Percentiles rank a stretch among this genome's conserved stretches.
These are phyloP conservation scores for Ceratobasidium sp. DNA, from an alignment of 1,284 basidiomycete species.

Conservation along the genomic window DNA sequence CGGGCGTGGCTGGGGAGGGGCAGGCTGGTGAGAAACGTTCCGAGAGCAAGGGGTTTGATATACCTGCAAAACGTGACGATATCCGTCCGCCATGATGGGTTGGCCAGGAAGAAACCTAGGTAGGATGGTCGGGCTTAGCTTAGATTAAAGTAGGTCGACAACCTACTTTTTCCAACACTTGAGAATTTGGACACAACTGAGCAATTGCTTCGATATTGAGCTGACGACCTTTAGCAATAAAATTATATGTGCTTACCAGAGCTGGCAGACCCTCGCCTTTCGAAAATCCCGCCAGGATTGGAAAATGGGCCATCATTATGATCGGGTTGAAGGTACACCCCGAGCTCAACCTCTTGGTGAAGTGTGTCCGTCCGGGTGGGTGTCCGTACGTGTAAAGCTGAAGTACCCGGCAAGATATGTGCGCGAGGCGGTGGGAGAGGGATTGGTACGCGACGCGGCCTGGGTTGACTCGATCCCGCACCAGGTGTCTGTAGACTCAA, in stretches of 20 bases:
- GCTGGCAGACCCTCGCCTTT: background rate
- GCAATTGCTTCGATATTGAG: background rate
- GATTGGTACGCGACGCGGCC: background rate
- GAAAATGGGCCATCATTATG: background rate
- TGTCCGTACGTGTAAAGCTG: background rate
- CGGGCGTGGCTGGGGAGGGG: slow-evolving; percentile 4
- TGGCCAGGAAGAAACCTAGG: slow-evolving; percentile 14
- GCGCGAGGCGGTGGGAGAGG: background rate
- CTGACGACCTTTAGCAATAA: background rate
- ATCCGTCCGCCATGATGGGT: slow-evolving; percentile 25
- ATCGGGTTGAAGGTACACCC: background rate
- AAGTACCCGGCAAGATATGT: background rate
- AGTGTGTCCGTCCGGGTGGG: slow-evolving; percentile 8
- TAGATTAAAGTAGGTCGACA: background rate
- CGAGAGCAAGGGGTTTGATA: background rate
- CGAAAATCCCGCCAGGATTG: background rate
- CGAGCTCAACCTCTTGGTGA: slow-evolving; percentile 8
- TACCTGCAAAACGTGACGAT: slow-evolving; percentile 41
- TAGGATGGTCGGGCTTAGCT: background rate
- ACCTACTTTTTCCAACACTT: background rate
- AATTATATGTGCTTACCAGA: background rate
- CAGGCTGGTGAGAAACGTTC: background rate
- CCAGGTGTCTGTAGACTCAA: no score
- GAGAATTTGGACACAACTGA: background rate
- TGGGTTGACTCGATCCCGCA: no score